These are phyloP conservation scores for Brasilioporus rufonigricans DNA, from an alignment of 768 basidiomycete species.

Conservation along the genomic window DNA sequence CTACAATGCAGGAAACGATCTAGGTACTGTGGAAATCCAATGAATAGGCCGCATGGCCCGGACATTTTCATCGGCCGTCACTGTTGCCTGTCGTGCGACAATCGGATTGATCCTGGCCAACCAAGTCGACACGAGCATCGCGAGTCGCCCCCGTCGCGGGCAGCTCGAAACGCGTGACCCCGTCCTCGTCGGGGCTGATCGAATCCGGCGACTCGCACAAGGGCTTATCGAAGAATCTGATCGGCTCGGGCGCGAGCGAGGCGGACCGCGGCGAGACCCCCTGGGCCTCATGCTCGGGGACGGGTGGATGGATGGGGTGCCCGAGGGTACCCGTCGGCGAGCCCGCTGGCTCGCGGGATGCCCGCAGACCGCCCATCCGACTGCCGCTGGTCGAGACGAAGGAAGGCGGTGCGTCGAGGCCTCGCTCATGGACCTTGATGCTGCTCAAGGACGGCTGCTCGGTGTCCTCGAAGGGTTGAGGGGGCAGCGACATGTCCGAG, in stretches of 20 bases:
- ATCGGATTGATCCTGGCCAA: neutral
- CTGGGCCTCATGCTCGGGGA: neutral
- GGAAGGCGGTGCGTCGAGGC: slow-evolving; percentile 12
- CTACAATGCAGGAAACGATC: neutral
- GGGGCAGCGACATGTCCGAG: slow-evolving; percentile 16
- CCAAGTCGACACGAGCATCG: neutral
- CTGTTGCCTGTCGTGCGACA: neutral
- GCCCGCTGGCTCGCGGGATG: neutral
- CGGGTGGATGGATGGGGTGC: neutral
- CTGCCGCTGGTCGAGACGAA: neutral
- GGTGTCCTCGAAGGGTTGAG: slow-evolving; percentile 20
- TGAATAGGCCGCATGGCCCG: neutral
- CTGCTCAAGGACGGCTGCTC: neutral
- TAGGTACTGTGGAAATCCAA: neutral
- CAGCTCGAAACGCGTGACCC: neutral
- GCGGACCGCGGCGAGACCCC: neutral
- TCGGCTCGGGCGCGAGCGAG: neutral
- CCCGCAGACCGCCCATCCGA: neutral
- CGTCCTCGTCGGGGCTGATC: slow-evolving; percentile 3
- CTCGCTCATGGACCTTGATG: slow-evolving; percentile 15
- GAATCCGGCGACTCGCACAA: slow-evolving; percentile 25
- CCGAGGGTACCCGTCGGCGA: neutral
- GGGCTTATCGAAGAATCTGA: slow-evolving; percentile 6
- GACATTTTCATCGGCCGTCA: neutral
- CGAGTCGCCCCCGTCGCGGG: neutral